phyloP scores from a whole-genome alignment of 169 alveolate species.

The Gregarina niphandrodes region DNA sequence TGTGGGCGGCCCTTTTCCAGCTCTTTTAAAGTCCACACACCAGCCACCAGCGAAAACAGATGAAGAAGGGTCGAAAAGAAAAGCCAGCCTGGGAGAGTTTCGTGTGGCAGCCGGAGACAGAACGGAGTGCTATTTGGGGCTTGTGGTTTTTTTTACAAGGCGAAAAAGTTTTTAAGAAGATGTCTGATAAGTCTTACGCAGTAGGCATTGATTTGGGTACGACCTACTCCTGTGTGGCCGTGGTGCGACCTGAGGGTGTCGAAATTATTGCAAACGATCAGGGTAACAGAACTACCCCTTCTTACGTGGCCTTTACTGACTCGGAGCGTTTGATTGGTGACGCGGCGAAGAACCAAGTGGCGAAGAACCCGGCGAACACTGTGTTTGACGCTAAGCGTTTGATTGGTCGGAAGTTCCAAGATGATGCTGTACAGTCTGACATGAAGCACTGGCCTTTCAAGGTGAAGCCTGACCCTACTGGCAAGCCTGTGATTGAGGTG shows the following conservation, averaged over 20 bases:
- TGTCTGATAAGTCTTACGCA: conserved; percentile 12
- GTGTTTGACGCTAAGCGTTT: conserved; percentile 85
- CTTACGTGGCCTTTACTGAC: conserved; percentile 91
- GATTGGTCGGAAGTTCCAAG: conserved; percentile 76
- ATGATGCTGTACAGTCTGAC: conserved; percentile 65
- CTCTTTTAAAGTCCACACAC: no score
- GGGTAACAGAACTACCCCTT: conserved; percentile 95
- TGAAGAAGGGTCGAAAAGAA: no score
- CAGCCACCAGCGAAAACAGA: no score
- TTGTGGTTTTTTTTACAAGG: no score
- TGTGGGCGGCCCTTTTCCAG: no score
- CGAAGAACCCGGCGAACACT: conserved; percentile 70
- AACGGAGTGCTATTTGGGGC: no score
- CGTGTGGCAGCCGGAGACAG: no score
- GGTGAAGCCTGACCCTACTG: conserved; percentile 33
- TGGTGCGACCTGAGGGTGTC: conserved; percentile 84
- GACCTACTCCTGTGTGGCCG: conserved; percentile 93
- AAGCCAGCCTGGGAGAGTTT: no score
- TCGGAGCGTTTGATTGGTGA: conserved; percentile 88
- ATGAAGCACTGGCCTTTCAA: conserved; percentile 79
- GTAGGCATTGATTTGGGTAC: conserved; percentile 99
- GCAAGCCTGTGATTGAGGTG: conserved; percentile 60
- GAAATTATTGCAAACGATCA: conserved; percentile 90
- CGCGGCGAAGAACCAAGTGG: conserved; percentile 86
- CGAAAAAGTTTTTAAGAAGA: background rate